Evolutionary conservation across 2,329 filamentous ascomycete species (phyloP).

Genomic region (Diaporthe ilicicola): DNA sequence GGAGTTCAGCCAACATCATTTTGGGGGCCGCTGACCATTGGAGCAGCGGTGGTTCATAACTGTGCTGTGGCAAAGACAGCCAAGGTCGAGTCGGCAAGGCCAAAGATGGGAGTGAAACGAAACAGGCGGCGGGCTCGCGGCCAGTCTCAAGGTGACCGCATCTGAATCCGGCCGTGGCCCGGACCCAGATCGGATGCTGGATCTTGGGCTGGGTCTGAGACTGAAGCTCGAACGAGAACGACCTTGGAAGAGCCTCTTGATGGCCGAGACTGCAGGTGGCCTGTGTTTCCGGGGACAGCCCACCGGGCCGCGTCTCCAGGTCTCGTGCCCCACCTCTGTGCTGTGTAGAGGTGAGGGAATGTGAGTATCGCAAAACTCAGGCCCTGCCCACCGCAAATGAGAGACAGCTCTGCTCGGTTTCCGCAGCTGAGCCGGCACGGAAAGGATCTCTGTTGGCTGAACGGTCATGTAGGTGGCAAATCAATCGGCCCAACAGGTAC

Average conservation of each 20-base stretch:
- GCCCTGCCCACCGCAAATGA: not conserved
- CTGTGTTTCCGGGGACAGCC: slow-evolving; percentile 7
- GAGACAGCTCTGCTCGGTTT: not conserved
- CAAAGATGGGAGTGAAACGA: slow-evolving; percentile 11
- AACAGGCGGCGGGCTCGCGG: not conserved
- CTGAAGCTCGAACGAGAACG: not conserved
- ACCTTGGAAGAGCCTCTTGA: not conserved
- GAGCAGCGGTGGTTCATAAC: not conserved
- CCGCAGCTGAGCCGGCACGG: slow-evolving; percentile 7
- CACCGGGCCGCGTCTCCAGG: not conserved
- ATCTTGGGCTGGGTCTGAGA: not conserved
- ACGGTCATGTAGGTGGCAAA: not conserved
- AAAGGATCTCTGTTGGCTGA: slow-evolving; percentile 8
- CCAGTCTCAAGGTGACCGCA: not conserved
- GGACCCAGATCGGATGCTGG: not conserved
- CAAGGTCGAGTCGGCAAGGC: not conserved
- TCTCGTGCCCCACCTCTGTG: not conserved
- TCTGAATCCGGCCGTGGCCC: slow-evolving; percentile 19
- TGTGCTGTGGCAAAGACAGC: not conserved
- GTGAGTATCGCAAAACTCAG: not conserved
- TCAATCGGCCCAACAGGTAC: not conserved
- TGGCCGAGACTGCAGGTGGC: not conserved
- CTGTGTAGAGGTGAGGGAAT: not conserved
- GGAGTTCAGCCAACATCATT: not conserved
- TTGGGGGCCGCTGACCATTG: not conserved